Evolutionary conservation across 2,329 filamentous ascomycete species (phyloP).

Genomic region (Penicillium hordei): DNA sequence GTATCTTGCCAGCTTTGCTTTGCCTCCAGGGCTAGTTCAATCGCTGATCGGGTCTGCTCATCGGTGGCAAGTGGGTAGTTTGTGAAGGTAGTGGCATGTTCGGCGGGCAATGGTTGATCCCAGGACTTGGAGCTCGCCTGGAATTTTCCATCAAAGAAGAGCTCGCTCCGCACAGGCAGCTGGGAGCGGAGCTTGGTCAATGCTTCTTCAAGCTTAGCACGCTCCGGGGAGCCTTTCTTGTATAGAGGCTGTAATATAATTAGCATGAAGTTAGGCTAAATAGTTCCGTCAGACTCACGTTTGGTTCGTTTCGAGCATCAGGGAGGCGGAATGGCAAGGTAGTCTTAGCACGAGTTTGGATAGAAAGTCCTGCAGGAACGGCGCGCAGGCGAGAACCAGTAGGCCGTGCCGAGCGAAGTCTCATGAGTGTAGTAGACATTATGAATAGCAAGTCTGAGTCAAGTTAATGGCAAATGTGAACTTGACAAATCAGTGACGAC

Average conservation of each 20-base stretch:
- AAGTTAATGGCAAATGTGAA: not conserved
- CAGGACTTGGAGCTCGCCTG: slow-evolving; percentile 26
- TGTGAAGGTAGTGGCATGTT: slow-evolving; percentile 61
- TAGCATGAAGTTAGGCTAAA: not conserved
- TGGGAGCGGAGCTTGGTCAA: slow-evolving; percentile 34
- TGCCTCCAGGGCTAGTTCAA: slow-evolving; percentile 75
- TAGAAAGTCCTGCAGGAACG: slow-evolving; percentile 7
- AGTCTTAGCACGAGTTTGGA: slow-evolving; percentile 25
- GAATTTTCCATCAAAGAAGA: slow-evolving; percentile 31
- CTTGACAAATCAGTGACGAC: not conserved
- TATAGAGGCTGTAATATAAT: slow-evolving; percentile 26
- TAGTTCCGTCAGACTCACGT: slow-evolving; percentile 22
- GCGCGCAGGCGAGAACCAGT: slow-evolving; percentile 16
- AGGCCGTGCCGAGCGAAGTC: slow-evolving; percentile 18
- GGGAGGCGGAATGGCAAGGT: slow-evolving; percentile 35
- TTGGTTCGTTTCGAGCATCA: slow-evolving; percentile 38
- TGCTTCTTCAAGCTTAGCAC: slow-evolving; percentile 34
- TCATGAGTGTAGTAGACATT: slow-evolving; percentile 24
- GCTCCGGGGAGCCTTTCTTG: slow-evolving; percentile 34
- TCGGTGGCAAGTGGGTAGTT: slow-evolving; percentile 77
- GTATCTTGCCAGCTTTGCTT: slow-evolving; percentile 80
- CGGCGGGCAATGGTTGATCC: slow-evolving; percentile 32
- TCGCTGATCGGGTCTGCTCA: slow-evolving; percentile 72
- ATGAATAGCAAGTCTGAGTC: not conserved
- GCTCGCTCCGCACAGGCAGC: slow-evolving; percentile 34